Evolutionary conservation across 2,329 filamentous ascomycete genomes (phyloP), one percentile per base, ranked within the genome.

Genomic region (Conoideocrella luteorostrata): DNA sequence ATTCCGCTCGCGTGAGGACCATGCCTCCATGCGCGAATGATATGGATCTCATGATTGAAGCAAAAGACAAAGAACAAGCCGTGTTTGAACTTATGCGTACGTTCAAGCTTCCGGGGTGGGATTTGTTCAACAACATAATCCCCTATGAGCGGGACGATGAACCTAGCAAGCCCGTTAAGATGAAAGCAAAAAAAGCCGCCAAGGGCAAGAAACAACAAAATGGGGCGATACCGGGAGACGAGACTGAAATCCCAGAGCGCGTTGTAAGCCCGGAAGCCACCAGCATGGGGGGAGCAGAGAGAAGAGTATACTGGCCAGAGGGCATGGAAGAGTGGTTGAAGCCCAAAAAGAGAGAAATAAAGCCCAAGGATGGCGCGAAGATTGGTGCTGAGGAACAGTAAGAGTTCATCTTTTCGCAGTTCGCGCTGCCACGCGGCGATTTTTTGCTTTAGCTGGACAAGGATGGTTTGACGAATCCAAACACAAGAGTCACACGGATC

Each of bases 11-110:
- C 7, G 88, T 95, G 2, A 74, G 75, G 51, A 86, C 82, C 1
- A 65, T 97, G 1, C 91, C 91, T 1, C 90, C 91, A 0, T 96
- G 91, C 55, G 74, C 82, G 4, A 69, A 78, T 1, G 82, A 85
- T 24, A 93, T 94, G 84, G 91, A 96, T 58, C 71, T 97, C n/a
- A 97, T 97, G 91, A 96, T 97, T 47, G 91, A 97, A 67, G 91
- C 91, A 38, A 97, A 97, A 62, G 91, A 96, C 59, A 97, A 97
- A 64, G 91, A 97, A 61, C 91, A 97, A 63, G 89, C 91, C 0
- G 88, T 96, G 0, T 95, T 97, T 55, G 88, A 95, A 51, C 73
- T 97, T 15, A 96, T 96, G 89, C 77, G 85, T 18, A 89, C 74
- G 0, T 95, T 89, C 62, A 89, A 84, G 55, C 71, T 97, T 1